Percentiles rank a stretch among this genome's conserved stretches.
These are phyloP conservation scores for Rubia tinctorum DNA, from an alignment of 305 asterid species.

Conservation along the genomic window DNA sequence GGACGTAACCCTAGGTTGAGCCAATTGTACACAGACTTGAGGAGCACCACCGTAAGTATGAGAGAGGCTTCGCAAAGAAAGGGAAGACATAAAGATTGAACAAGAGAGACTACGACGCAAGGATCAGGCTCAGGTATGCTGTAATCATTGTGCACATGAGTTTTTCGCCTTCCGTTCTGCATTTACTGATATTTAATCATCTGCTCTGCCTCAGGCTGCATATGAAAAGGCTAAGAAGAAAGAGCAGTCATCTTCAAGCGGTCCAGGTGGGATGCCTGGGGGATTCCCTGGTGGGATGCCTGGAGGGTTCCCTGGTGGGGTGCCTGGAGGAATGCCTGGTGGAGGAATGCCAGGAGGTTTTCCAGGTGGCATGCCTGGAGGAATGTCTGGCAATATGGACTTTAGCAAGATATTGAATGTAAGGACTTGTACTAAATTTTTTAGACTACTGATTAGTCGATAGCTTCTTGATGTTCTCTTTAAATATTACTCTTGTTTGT, in stretches of 20 bases:
- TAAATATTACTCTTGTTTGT: conserved; percentile 16
- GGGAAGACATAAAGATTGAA: conserved; percentile 66
- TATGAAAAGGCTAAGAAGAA: conserved; percentile 85
- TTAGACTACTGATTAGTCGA: background rate
- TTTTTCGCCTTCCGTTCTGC: background rate
- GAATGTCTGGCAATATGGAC: conserved; percentile 62
- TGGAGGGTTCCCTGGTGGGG: conserved; percentile 32
- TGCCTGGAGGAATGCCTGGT: conserved; percentile 21
- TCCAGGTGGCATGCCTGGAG: conserved; percentile 38
- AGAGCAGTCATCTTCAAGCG: conserved; percentile 70
- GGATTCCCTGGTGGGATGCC: conserved; percentile 37
- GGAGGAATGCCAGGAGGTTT: conserved; percentile 46
- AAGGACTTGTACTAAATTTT: conserved; percentile 21
- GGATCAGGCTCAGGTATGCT: conserved; percentile 80
- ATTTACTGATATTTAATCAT: conserved; percentile 15
- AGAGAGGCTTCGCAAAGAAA: conserved; percentile 87
- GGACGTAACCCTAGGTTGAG: conserved; percentile 54
- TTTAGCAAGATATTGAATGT: conserved; percentile 85
- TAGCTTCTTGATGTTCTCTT: background rate
- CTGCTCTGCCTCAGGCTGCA: conserved; percentile 56
- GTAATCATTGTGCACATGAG: background rate
- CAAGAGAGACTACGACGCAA: conserved; percentile 70
- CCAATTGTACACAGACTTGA: conserved; percentile 90
- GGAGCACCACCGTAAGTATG: conserved; percentile 84
- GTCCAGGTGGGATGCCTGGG: conserved; percentile 37